Base-by-base conservation (phyloP, 202 grass and related monocot genomes). In the Miscanthus sacchariflorus region DNA sequence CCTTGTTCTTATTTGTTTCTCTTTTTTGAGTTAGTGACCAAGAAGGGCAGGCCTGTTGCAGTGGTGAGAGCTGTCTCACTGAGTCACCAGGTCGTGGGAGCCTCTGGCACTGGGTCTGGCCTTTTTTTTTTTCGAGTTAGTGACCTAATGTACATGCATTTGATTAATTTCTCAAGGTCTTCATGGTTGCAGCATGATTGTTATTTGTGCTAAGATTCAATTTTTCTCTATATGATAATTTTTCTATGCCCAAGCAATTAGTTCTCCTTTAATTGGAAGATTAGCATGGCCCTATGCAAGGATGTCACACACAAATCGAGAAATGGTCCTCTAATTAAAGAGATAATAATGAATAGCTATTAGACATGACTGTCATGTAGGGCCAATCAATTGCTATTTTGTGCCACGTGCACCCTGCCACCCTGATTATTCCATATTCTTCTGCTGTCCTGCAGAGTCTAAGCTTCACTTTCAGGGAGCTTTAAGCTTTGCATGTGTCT, bases 201-300 rank as follows among this genome's bases (percentile, higher is more conserved):
- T 80, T 74, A 74, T 87, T 72, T 83, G 23, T 90, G 7, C 67
- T 79, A 68, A 49, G 2, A 72, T 88, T 63, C 49, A 83, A 77
- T 25, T 2, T 40, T 52, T 74, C 23, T 45, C 14, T 84, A 38
- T 63, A 48, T 74, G 45, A 84, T 69, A 21, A 42, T 0, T 68
- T 72, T 43, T 78, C 19, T 58, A 52, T 82, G 36, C 48, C 66
- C n/a, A 63, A 72, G 70, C 23, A 42, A 64, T 84, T 66, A 10
- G n/a, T 69, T 19, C 24, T 33, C 54, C 12, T 65, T 76, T 49
- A 87, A 79, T 74, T 71, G 24, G 24, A 66, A 28, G 24, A 28
- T 28, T 27, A 66, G n/a, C 61, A 65, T 25, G 9, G 10, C 61
- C 23, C 58, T 9, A 18, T 19, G 17, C 5, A 19, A 54, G 50